Conservation (phyloP, 331 rosid genomes). For the Quercus lobata region DNA sequence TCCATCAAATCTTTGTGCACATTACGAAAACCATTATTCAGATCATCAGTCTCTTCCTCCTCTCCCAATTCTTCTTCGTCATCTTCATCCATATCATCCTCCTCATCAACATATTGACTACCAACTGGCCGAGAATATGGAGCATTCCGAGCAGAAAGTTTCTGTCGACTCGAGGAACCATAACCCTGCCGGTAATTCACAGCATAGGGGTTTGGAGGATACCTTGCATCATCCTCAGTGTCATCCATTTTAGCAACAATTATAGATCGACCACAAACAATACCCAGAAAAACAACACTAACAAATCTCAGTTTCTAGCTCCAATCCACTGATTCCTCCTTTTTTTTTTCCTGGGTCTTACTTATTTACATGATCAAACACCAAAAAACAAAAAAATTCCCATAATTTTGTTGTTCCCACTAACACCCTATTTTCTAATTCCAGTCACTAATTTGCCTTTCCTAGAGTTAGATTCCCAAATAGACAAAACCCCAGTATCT, state of each 20-base stretch:
- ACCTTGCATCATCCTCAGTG: constrained; percentile 58
- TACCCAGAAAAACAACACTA: constrained; percentile 1
- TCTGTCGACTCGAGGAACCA: constrained; percentile 37
- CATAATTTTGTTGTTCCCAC: neutral
- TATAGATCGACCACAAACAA: neutral
- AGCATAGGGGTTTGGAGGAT: constrained; percentile 40
- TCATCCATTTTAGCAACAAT: constrained; percentile 53
- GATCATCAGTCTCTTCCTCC: constrained; percentile 36
- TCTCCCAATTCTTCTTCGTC: constrained; percentile 38
- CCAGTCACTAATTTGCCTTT: neutral
- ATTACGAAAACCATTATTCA: constrained; percentile 26
- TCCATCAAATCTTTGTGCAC: constrained; percentile 22
- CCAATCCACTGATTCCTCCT: neutral
- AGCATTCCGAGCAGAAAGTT: constrained; percentile 30
- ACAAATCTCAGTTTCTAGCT: neutral
- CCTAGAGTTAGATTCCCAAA: neutral
- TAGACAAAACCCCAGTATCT: neutral
- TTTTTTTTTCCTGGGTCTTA: neutral
- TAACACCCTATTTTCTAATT: neutral
- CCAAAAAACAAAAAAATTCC: neutral
- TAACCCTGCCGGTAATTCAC: constrained; percentile 47
- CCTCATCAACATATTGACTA: constrained; percentile 33
- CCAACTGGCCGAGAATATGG: constrained; percentile 27
- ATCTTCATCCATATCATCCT: constrained; percentile 38
- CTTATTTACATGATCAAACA: neutral